Evolutionary conservation across 202 grass and related monocot genomes (phyloP).

Genomic region (Dendrocalamus latiflorus): DNA sequence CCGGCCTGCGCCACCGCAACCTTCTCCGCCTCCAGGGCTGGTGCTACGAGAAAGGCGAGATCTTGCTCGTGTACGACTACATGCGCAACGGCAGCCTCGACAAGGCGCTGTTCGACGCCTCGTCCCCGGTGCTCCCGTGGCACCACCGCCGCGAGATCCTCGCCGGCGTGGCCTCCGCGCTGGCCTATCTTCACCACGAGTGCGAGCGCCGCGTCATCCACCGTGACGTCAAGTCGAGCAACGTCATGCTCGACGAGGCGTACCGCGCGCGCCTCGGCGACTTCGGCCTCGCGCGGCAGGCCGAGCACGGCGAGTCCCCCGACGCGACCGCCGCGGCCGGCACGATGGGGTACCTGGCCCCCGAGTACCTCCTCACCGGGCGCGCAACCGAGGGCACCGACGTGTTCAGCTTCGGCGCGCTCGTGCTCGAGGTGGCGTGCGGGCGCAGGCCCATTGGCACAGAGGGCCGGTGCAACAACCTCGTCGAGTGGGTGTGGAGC

Average conservation of each 20-base stretch:
- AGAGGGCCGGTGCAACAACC: slow-evolving; percentile 49
- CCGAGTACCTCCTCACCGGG: slow-evolving; percentile 85
- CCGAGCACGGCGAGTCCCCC: slow-evolving; percentile 74
- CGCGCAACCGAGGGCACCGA: slow-evolving; percentile 78
- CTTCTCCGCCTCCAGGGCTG: slow-evolving; percentile 83
- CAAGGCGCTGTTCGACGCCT: slow-evolving; percentile 57
- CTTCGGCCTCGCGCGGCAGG: slow-evolving; percentile 77
- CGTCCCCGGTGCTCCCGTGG: slow-evolving; percentile 50
- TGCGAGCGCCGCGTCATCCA: slow-evolving; percentile 93
- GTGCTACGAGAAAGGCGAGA: slow-evolving; percentile 95
- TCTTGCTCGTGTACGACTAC: slow-evolving; percentile 94
- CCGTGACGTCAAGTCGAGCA: slow-evolving; percentile 97
- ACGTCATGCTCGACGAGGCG: slow-evolving; percentile 87
- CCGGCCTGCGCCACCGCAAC: slow-evolving; percentile 84
- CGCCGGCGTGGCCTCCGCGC: slow-evolving; percentile 70
- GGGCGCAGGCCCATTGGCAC: slow-evolving; percentile 69
- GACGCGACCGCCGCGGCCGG: slow-evolving; percentile 80
- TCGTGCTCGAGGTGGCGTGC: slow-evolving; percentile 62
- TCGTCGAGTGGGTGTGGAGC: slow-evolving; percentile 92
- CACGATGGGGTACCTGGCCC: slow-evolving; percentile 93
- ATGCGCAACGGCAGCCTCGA: slow-evolving; percentile 98
- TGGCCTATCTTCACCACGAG: slow-evolving; percentile 90
- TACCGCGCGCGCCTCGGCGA: slow-evolving; percentile 79
- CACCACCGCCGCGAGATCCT: slow-evolving; percentile 65
- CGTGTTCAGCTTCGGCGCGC: slow-evolving; percentile 93